Evolutionary conservation across 176 grass and related monocot genomes (phyloP), one percentile per base, ranked within the genome.

Genomic region (Microstegium vimineum): DNA sequence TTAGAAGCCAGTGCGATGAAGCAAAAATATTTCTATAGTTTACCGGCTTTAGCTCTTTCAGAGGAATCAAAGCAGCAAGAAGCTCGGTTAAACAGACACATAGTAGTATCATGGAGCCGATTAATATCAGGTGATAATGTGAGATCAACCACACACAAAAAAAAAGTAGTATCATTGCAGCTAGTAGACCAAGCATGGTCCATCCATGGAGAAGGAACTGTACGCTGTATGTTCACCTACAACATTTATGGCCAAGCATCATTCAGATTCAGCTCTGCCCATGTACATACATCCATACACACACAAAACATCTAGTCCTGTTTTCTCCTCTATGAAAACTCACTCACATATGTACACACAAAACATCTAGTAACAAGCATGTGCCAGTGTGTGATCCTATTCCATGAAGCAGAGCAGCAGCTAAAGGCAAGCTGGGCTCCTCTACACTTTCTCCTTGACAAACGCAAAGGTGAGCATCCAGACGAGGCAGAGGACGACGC

Each of bases 401-500:
- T 57, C 54, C 54, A 23, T 57, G 20, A n/a, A 57, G 54, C 56
- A 25, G n/a, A 23, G 20, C n/a, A 57, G 54, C 56, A 25, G n/a
- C 54, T 59, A n/a, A n/a, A n/a, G n/a, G n/a, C n/a, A 2, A 59
- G 22, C 6, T 59, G 54, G 22, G 12, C 60, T 27, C 77, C 10
- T 35, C 80, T 90, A 92, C 56, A 81, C 25, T 73, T 80, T 88
- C 70, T 86, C 62, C 83, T 79, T 93, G 30, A 93, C 73, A 32
- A 56, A 83, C 16, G 79, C 79, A n/a, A 90, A 80, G 62, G 91
- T 85, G 63, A 89, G 45, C 62, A 95, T 84, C 90, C 83, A 90
- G 59, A 82, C 16, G 5, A 95, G 89, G 40, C 76, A 59, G 40
- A 90, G n/a, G 9, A 78, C 79, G 11, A 75, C 79, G 85, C 89